Evolutionary conservation across 805 yeast species (phyloP), one percentile per base, ranked within the genome.

Genomic region (Saccharomycopsis selenospora): DNA sequence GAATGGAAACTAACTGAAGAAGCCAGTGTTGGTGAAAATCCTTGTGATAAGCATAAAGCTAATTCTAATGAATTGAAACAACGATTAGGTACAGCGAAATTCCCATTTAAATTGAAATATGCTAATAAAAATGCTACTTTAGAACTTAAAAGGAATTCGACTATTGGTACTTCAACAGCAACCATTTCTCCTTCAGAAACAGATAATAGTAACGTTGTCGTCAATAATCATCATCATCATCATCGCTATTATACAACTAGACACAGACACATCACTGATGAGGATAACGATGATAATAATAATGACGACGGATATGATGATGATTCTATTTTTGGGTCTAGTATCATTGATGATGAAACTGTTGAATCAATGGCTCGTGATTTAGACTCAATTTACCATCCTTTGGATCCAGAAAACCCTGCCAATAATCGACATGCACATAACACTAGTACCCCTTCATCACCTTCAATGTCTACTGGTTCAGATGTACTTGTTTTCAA

Each of bases 331-430:
- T 42, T 43, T 38, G 50, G 33, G 7, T 23, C 45, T 11, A 30
- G 30, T 7, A 3, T 29, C 8, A 33, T 30, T 11, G 46, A 30
- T 17, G 50, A 42, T 10, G 50, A 42, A 33, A 33, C 38, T 5
- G 4, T 33, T 17, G 38, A 7, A 5, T 33, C 38, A 10, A 10
- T 4, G 10, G 4, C 38, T 14, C 38, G 38, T 33, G 38, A 33
- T 33, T 4, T 10, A 7, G 4, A 14, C 38, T 33, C 18, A 7
- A 13, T 26, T 17, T 47, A 30, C 46, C 50, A 47, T 6, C 50
- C 50, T 1, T 23, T 47, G 17, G 50, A 47, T 36, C 50, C 41
- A 10, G 46, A 42, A 10, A 42, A 43, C 30, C 50, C 50, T 4
- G 13, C 13, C 4, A 46, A 46, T 33, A 24, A 23, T n/a, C 26